A percentile compares a stretch with the other conserved stretches of the same genome.
phyloP scores from a whole-genome alignment of 257 asterid species.

The Gentiana macrophylla region DNA sequence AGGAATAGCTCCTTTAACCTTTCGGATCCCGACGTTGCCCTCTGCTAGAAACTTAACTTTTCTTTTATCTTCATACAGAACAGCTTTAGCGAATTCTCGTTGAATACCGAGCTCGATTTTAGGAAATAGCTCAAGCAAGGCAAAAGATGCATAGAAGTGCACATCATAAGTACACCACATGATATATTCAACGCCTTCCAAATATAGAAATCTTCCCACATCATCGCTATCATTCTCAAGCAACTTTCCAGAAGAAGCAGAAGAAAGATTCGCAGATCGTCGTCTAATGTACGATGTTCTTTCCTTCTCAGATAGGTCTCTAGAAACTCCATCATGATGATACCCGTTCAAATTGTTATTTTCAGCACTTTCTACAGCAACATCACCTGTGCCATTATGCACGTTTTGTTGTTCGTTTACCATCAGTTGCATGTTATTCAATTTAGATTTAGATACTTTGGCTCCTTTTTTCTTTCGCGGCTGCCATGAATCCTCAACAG shows the following conservation, averaged over 20 bases:
- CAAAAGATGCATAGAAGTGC: constrained; percentile 96
- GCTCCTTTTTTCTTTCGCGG: constrained; percentile 19
- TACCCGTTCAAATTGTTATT: neutral
- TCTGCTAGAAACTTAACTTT: constrained; percentile 81
- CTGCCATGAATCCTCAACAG: constrained; percentile 35
- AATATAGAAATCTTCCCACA: constrained; percentile 81
- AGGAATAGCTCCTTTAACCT: constrained; percentile 90
- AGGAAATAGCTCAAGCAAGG: constrained; percentile 91
- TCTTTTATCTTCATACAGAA: constrained; percentile 64
- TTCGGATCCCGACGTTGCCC: constrained; percentile 86
- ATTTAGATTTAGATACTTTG: constrained; percentile 28
- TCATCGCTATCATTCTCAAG: constrained; percentile 38
- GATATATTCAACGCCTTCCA: constrained; percentile 93
- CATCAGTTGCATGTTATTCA: constrained; percentile 19
- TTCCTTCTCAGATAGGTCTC: constrained; percentile 19
- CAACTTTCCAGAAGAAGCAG: constrained; percentile 25
- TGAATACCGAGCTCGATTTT: constrained; percentile 92
- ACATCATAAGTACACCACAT: constrained; percentile 99
- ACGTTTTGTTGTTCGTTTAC: constrained; percentile 21
- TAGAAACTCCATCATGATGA: constrained; percentile 6
- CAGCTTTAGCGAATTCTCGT: constrained; percentile 88
- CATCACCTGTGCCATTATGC: constrained; percentile 12
- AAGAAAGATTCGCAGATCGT: constrained; percentile 21
- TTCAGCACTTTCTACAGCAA: constrained; percentile 14
- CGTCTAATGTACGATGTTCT: constrained; percentile 18